phyloP scores from a whole-genome alignment of 108 stramenopile genomes.

The Cyclotella sp. region DNA sequence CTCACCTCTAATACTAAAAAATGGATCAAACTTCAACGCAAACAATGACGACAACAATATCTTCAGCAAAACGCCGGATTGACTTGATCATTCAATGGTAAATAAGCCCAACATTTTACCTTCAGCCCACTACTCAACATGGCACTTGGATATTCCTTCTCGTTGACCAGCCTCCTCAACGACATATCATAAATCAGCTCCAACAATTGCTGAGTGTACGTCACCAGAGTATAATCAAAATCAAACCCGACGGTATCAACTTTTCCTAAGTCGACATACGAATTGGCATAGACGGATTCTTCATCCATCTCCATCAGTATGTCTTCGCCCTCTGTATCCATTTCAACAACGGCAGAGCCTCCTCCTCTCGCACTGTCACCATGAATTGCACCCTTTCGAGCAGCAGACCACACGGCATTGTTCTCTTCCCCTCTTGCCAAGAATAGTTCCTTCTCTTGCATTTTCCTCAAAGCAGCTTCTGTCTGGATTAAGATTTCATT shows the following conservation, averaged over 20 bases:
- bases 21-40: conserved; percentile 73
- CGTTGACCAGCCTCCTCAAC: conserved; percentile 80
- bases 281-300: conserved; percentile 87
- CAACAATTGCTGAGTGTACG: conserved; percentile 86
- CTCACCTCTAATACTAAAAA: conserved; percentile 87
- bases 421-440: conserved; percentile 30
- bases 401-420: neutral
- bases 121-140: conserved; percentile 62
- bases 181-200: conserved; percentile 94
- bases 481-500: conserved; percentile 65
- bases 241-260: conserved; percentile 95
- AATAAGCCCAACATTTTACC: neutral
- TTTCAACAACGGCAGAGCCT: neutral
- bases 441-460: conserved; percentile 60
- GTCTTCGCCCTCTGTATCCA: conserved; percentile 6
- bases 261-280: conserved; percentile 91
- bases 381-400: neutral
- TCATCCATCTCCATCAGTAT: conserved; percentile 23
- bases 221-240: conserved; percentile 96
- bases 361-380: conserved; percentile 1
- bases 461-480: conserved; percentile 55
- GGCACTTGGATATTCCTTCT: conserved; percentile 87
- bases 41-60: too few species aligned
- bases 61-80: too few species aligned
- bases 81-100: neutral